phyloP scores from a whole-genome alignment of 75 land plant genomes.

The Gnetum montanum region DNA sequence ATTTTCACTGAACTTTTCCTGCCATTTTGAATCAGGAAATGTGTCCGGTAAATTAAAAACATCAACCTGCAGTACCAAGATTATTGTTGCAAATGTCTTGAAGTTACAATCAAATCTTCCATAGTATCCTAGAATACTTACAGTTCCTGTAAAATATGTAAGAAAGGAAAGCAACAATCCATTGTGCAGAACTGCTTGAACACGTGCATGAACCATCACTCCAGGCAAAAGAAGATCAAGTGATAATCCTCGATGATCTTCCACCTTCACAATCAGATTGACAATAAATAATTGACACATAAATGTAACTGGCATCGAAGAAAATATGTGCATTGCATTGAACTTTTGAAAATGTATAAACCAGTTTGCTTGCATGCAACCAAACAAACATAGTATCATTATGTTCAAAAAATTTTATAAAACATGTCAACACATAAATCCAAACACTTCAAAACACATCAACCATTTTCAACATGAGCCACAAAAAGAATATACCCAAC shows the following conservation, averaged over 20 bases:
- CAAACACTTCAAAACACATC: no score
- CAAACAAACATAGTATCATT: no score
- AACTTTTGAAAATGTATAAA: no score
- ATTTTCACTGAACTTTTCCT: slow-evolving; percentile 41
- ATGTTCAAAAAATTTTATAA: no score
- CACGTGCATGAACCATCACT: slow-evolving; percentile 81
- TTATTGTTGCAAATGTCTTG: background rate
- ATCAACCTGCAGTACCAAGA: slow-evolving; percentile 57
- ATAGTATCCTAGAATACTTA: slow-evolving; percentile 18
- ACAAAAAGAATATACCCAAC: no score
- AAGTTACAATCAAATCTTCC: background rate
- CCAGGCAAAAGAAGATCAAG: slow-evolving; percentile 84
- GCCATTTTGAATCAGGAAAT: slow-evolving; percentile 60
- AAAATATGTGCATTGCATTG: no score
- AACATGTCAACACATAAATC: no score
- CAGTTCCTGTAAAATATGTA: slow-evolving; percentile 96
- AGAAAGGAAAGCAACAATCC: slow-evolving; percentile 89
- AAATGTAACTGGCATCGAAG: no score
- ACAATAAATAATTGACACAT: background rate
- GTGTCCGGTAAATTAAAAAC: slow-evolving; percentile 65
- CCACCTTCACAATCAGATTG: slow-evolving; percentile 37
- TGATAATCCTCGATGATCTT: slow-evolving; percentile 78
- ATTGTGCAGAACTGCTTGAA: slow-evolving; percentile 59
- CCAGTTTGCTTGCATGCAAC: no score
- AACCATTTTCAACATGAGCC: no score